Base-by-base conservation (phyloP, 1,284 basidiomycete species). In the Afroboletus lepidellus region DNA sequence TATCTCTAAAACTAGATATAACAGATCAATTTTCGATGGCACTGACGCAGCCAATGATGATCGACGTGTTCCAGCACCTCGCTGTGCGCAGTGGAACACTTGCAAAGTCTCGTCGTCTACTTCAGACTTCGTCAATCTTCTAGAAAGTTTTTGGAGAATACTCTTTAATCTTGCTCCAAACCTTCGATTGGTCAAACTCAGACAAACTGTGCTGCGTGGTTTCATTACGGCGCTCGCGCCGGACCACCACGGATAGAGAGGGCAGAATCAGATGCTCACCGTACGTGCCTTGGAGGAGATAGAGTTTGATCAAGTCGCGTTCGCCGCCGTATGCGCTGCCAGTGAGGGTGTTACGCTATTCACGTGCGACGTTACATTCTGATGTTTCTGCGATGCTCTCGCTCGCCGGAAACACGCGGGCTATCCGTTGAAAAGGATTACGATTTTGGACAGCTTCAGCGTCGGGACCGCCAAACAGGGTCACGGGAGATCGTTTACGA, bases 101-200 rank as follows among this genome's bases (percentile, higher is more conserved):
- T 50, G 23, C 29, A n/a, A 32, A 38, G 9, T 25, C 44, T 48
- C 27, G 33, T 44, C 5, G 21, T 50, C 27, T 20, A 20, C 18
- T 21, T 50, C 24, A 5, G 37, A 41, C 20, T 12, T 0, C 15
- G 8, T 15, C n/a, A 30, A 33, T 3, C 24, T 49, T 5, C 29
- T 29, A 15, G 16, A n/a, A 23, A 21, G 12, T 20, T 51, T 50
- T 34, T 41, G 50, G 46, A 50, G 12, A 30, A 30, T 33, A 1
- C 45, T 51, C n/a, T 50, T 50, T 27, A 13, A 27, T 12, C 37
- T 51, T 18, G 46, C 49, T 24, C 36, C 44, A 4, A 32, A 21
- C n/a, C 36, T 49, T 33, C 18, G 45, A 25, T 41, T 39, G 6
- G 27, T 50, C 37, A 39, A 51, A 30, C 29, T 50, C 50, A 50